phyloP scores from a whole-genome alignment of 176 grass and related monocot genomes.

The Aegilops speltoides region DNA sequence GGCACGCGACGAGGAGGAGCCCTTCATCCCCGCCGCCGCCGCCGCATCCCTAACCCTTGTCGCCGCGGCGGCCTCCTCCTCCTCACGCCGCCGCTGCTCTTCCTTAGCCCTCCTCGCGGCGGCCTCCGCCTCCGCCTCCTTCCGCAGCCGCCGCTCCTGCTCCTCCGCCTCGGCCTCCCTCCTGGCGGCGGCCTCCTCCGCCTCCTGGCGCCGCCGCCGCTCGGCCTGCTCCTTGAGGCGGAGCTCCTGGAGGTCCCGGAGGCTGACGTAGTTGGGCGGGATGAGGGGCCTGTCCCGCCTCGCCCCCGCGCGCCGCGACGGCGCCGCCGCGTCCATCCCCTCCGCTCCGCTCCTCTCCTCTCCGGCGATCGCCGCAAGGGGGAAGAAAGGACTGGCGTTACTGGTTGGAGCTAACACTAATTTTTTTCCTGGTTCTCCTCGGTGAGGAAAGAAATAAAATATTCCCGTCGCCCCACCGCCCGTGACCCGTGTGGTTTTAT shows the following conservation, averaged over 20 bases:
- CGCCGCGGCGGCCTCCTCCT: slow-evolving; percentile 17
- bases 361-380: slow-evolving; percentile 16
- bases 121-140: slow-evolving; percentile 14
- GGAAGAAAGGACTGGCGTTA: background rate
- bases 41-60: background rate
- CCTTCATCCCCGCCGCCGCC: background rate
- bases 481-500: background rate
- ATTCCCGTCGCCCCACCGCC: background rate
- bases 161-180: background rate
- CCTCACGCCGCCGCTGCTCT: slow-evolving; percentile 3
- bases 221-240: slow-evolving; percentile 35
- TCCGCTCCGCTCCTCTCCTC: background rate
- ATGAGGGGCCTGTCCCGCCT: slow-evolving; percentile 24
- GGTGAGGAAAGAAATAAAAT: background rate
- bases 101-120: background rate
- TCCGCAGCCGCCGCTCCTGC: background rate
- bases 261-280: slow-evolving; percentile 58
- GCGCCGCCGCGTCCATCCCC: slow-evolving; percentile 34
- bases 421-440: background rate
- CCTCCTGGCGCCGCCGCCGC: background rate
- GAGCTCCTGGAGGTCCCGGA: slow-evolving; percentile 42
- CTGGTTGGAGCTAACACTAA: background rate
- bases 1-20: background rate
- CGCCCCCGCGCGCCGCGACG: background rate
- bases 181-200: background rate